Percentiles rank a stretch among this genome's conserved stretches.
Conservation (phyloP, 1,139 yeast genomes). For the Casaregolazyma lundiana region DNA sequence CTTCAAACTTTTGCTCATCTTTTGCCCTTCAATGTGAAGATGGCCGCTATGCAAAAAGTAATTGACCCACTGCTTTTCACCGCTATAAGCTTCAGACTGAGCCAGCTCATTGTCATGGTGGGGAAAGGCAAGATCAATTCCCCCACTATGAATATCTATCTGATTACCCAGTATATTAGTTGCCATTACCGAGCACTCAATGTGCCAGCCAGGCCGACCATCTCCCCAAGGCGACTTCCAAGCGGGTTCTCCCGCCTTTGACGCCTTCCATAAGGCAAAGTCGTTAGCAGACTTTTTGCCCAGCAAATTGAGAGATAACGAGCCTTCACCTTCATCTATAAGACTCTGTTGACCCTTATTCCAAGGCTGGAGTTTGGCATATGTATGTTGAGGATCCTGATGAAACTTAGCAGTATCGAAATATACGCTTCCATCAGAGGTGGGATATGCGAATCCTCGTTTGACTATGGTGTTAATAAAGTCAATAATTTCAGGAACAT, state of each 20-base stretch:
- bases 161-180: slow-evolving; percentile 75
- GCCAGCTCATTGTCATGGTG: slow-evolving; percentile 98
- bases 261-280: slow-evolving; percentile 95
- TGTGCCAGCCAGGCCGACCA: slow-evolving; percentile 99
- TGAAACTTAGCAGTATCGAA: slow-evolving; percentile 87
- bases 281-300: slow-evolving; percentile 74
- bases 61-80: slow-evolving; percentile 91
- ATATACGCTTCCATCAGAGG: slow-evolving; percentile 88
- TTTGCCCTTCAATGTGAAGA: slow-evolving; percentile 95
- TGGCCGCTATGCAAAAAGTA: slow-evolving; percentile 97
- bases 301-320: slow-evolving; percentile 51
- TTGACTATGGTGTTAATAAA: slow-evolving; percentile 70
- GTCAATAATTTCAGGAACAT: slow-evolving; percentile 81
- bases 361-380: slow-evolving; percentile 98
- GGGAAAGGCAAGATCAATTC: slow-evolving; percentile 97
- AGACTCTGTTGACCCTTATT: slow-evolving; percentile 83
- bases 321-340: slow-evolving; percentile 94
- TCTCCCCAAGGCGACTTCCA: slow-evolving; percentile 97
- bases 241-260: slow-evolving; percentile 95
- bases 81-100: slow-evolving; percentile 90
- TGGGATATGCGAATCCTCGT: slow-evolving; percentile 80
- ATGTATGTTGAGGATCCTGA: slow-evolving; percentile 57
- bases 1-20: slow-evolving; percentile 92
- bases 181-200: slow-evolving; percentile 99
- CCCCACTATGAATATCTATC: slow-evolving; percentile 96